A percentile compares a stretch with the other conserved stretches of the same genome.
These are phyloP conservation scores for Yamadazyma spencermartinsiae DNA, from an alignment of 1,139 yeast genomes.

Conservation along the genomic window DNA sequence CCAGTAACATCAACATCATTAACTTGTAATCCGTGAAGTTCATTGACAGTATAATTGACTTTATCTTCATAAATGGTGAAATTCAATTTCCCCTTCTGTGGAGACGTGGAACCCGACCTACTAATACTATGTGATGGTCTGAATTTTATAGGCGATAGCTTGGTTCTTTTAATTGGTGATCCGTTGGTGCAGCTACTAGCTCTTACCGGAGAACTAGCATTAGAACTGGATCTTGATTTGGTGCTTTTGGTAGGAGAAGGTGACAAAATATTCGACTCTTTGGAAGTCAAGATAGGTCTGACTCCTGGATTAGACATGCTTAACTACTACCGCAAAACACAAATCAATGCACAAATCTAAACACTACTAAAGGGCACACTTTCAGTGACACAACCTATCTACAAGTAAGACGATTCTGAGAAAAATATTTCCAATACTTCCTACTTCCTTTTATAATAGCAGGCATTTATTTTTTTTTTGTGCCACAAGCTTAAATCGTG, in stretches of 20 bases:
- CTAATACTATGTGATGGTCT: slow-evolving; percentile 3
- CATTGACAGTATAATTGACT: slow-evolving; percentile 6
- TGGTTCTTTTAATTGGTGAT: slow-evolving; percentile 32
- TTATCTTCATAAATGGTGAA: slow-evolving; percentile 43
- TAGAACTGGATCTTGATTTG: slow-evolving; percentile 14
- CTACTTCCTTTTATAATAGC: not conserved
- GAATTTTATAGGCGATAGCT: slow-evolving; percentile 32
- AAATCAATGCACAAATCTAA: no score
- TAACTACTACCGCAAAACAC: no score
- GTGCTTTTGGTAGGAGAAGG: slow-evolving; percentile 23
- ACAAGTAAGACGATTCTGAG: no score
- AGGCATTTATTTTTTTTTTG: not conserved
- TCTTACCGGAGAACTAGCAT: slow-evolving; percentile 13
- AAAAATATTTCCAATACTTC: no score
- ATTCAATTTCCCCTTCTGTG: slow-evolving; percentile 8
- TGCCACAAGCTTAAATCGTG: slow-evolving; percentile 5
- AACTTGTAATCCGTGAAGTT: slow-evolving; percentile 9
- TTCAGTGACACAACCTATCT: not conserved
- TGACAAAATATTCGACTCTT: slow-evolving; percentile 19
- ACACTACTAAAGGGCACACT: no score
- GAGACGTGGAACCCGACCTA: slow-evolving; percentile 9
- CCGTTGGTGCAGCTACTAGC: no score
- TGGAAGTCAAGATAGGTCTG: slow-evolving; percentile 14
- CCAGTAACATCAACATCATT: slow-evolving; percentile 16
- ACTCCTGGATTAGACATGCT: slow-evolving; percentile 3